Evolutionary conservation across 495 filamentous ascomycete genomes (phyloP), one percentile per base, ranked within the genome.

Genomic region (Usnea hakonensis): DNA sequence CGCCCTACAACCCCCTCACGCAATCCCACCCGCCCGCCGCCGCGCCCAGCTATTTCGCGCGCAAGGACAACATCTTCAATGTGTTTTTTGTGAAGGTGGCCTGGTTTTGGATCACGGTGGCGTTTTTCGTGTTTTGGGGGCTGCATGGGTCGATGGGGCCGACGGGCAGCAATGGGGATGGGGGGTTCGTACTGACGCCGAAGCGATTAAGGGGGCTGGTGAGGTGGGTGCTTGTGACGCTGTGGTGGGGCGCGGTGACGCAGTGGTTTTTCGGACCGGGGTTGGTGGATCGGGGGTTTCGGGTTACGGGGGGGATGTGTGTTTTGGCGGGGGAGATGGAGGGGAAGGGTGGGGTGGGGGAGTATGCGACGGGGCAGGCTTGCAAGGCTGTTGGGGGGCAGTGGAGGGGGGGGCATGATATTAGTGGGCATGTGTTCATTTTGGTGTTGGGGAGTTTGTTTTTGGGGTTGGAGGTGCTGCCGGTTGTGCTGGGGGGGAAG

Each of bases 231-330:
- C 72, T 90, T 9, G 85, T 89, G 0, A 94, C 90, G 8, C 53
- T 71, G 3, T 89, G 83, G 76, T 95, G 90, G 90, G 79, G 87
- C 32, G 71, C 84, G 21, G 83, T 90, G 21, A 98, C 95, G 66
- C 94, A 96, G 77, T 97, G 93, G 94, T 97, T 87, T 71, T 96
- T 98, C 67, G 94, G 94, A 0, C 85, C 94, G 26, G 78, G 90
- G 9, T 76, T 97, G 16, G 94, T 97, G 65, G 94, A 98, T 72
- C 82, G 91, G 4, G 80, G 85, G 11, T 98, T 97, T 64, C 69
- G 81, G 17, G 74, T 89, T 65, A 95, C 89, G 0, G 94, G 94
- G 0, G 94, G 94, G 2, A 81, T 80, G 67, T 98, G 94, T 65
- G 83, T 87, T 66, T 71, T 78, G 48, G 74, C 76, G 21, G 57